Base-by-base conservation (phyloP, 768 basidiomycete species). In the Mycena sanguinolenta region DNA sequence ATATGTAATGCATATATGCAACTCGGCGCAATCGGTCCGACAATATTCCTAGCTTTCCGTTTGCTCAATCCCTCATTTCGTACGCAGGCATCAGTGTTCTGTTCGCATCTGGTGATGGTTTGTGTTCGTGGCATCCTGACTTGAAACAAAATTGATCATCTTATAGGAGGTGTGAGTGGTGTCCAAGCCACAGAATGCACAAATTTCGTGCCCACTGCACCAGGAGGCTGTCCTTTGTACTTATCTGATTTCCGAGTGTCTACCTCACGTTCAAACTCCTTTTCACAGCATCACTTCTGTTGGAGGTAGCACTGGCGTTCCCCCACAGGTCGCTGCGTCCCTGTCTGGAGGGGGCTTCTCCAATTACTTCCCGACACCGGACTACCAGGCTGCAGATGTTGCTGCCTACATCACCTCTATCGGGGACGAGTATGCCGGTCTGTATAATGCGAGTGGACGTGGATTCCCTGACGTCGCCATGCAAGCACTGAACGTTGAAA, bases 251-350 rank as follows among this genome's bases (percentile, higher is more conserved):
- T 54, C 50, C 13, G 16, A 34, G 36, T 4, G 80, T 78, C 2
- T 53, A 58, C 21, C 86, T 87, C 74, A 10, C 0, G 13, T 86
- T 86, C 76, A 85, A 85, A 5, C 79, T 85, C 23, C 67, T 80
- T 0, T 87, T 80, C 23, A 80, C 8, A 86, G 75, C 38, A 75
- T 85, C 25, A 85, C 84, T 46, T n/a, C 80, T 1, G 76, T 88
- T 7, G 87, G 84, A 7, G 88, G 87, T 2, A 86, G 84, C 14
- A 81, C 79, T 1, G 77, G 79, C 58, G 72, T 86, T n/a, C 84
- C 85, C 0, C 66, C 71, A 4, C 85, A 88, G 67, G 74, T 79
- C 4, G 85, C 84, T 1, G 68, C 77, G 7, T 75, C 71, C 67
- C 81, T 84, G 69, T 75, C 74, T 30, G 69, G 72, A 12, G 87